Evolutionary conservation across 768 basidiomycete species (phyloP).

Genomic region (Cystofilobasidium macerans): DNA sequence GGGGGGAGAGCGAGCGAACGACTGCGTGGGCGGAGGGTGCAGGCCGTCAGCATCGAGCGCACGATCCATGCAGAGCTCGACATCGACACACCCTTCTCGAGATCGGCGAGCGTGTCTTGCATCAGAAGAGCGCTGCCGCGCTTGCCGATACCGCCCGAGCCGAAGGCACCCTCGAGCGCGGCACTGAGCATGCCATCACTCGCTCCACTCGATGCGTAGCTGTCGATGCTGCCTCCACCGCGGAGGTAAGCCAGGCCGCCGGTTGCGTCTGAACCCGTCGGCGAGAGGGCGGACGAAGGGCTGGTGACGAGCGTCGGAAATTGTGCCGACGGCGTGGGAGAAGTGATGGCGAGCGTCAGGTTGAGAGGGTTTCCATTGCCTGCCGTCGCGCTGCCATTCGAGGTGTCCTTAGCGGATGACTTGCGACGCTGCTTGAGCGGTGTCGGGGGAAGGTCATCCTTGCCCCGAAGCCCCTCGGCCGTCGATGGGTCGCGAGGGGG

Average conservation of each 20-base stretch:
- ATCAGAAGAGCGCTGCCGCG: background rate
- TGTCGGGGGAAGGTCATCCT: background rate
- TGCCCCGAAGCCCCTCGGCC: background rate
- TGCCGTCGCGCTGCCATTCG: background rate
- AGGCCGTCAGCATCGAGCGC: background rate
- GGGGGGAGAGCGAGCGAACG: conserved; percentile 1
- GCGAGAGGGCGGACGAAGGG: background rate
- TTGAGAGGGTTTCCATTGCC: background rate
- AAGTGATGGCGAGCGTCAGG: background rate
- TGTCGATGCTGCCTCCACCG: background rate
- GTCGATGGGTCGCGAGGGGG: background rate
- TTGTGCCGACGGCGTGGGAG: background rate
- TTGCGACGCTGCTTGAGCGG: conserved; percentile 3
- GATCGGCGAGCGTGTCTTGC: conserved; percentile 1
- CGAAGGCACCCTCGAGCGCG: background rate
- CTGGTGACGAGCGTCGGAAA: background rate
- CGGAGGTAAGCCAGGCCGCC: background rate
- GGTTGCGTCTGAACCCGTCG: background rate
- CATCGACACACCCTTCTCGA: background rate
- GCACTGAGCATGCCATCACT: conserved; percentile 1
- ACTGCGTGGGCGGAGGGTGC: background rate
- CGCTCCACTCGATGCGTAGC: background rate
- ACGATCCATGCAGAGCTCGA: too few species aligned
- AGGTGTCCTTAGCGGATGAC: background rate
- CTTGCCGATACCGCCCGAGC: background rate